Base-by-base conservation (phyloP, 176 grass and related monocot species). In the Tuctoria greenei region DNA sequence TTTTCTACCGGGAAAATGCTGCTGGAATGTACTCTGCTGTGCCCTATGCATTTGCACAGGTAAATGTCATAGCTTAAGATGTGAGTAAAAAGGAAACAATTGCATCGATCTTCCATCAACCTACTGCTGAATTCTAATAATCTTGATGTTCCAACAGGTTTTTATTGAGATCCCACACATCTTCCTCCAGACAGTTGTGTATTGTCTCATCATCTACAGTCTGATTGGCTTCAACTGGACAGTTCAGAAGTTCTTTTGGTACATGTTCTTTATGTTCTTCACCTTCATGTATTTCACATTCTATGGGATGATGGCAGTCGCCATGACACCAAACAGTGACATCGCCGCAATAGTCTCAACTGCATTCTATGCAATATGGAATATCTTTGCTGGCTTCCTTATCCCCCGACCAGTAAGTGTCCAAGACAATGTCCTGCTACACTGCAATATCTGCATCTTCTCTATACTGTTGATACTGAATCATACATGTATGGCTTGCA, bases 251-350 rank as follows among this genome's bases (percentile, higher is more conserved):
- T 98, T 98, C 82, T 84, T 98, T 21, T 98, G 95, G 95, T 98
- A 94, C 45, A 80, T 98, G 35, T 98, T 93, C 77, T 98, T 98
- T 78, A 92, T 98, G 95, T 98, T 89, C 89, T 98, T 94, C 88
- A 98, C 91, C 64, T 98, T 98, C 82, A 81, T 92, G 82, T 98
- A 98, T 86, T 98, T 92, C 95, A 98, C 95, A 24, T 94, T 92
- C 80, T 98, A 90, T 1, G 95, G 95, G 4, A 98, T 98, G 95
- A 98, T 98, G 95, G 88, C 89, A 13, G 91, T 94, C 15, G 88
- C 91, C 63, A 88, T 98, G 91, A 98, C 95, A 73, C 88, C 95
- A 25, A 93, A 93, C 85, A 94, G 86, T 1, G 88, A 94, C 71
- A 91, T 98, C 13, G 95, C 91, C 0, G 95, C 91, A 27, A 89